Conservation (phyloP, 2,329 filamentous ascomycete species). For the Talaromyces verruculosus region DNA sequence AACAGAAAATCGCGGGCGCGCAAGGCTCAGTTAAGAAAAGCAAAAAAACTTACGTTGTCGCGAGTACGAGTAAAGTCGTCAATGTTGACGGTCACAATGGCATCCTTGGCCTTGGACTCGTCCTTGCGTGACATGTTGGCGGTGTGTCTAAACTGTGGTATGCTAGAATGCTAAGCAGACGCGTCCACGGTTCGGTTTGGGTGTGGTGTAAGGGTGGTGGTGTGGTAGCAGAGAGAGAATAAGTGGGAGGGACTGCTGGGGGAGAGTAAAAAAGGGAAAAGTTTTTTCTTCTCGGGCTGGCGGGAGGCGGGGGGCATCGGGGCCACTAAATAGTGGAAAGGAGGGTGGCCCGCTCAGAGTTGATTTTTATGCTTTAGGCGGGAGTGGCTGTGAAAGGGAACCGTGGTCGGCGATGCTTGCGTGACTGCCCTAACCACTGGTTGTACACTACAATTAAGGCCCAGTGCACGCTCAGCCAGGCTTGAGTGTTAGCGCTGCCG, state of each 20-base stretch:
- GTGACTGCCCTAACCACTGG: not conserved
- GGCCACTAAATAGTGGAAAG: constrained; percentile 20
- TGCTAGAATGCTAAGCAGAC: constrained; percentile 11
- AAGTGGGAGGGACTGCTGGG: not conserved
- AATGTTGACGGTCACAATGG: constrained; percentile 53
- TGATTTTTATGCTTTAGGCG: not conserved
- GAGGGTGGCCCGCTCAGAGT: not conserved
- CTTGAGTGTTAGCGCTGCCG: not conserved
- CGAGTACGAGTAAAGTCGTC: constrained; percentile 78
- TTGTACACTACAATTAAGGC: not conserved
- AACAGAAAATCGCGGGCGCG: not conserved
- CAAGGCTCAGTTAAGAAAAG: not conserved
- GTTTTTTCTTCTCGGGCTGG: not conserved
- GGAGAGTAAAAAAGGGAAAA: constrained; percentile 24
- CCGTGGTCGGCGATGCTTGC: not conserved
- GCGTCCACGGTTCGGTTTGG: not conserved
- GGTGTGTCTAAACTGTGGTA: constrained; percentile 3
- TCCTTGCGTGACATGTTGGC: constrained; percentile 42
- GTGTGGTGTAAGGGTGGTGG: not conserved
- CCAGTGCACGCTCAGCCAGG: not conserved
- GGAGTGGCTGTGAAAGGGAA: not conserved
- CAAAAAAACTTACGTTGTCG: constrained; percentile 67
- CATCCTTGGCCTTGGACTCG: constrained; percentile 38
- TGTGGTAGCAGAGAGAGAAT: not conserved
- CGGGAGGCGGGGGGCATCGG: not conserved